These are phyloP conservation scores for Berberis thunbergii DNA, from an alignment of 164 flowering plant species.

Conservation along the genomic window DNA sequence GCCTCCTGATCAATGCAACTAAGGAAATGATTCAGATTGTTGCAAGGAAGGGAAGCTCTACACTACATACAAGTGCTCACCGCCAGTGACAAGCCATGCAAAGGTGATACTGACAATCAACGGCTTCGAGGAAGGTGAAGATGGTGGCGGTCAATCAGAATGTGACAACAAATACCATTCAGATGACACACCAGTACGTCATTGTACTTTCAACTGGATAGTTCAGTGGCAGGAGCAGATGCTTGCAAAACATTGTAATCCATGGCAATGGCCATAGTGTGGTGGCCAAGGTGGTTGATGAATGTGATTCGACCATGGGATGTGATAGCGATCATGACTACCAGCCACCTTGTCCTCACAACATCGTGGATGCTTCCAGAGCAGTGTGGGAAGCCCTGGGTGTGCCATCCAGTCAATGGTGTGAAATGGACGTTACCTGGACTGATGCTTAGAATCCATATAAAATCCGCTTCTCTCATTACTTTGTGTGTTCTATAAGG, in stretches of 20 bases:
- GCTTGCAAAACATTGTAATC: constrained; percentile 18
- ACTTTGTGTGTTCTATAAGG: too few species aligned
- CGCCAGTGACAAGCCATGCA: too few species aligned
- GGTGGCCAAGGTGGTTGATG: constrained; percentile 26
- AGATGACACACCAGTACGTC: not conserved
- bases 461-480: too few species aligned
- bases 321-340: constrained; percentile 7
- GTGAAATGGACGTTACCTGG: constrained; percentile 15
- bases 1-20: too few species aligned
- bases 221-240: constrained; percentile 4
- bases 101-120: too few species aligned
- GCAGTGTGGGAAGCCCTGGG: constrained; percentile 20
- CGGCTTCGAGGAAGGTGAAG: too few species aligned
- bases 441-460: constrained; percentile 15
- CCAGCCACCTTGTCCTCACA: constrained; percentile 17
- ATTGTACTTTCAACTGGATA: constrained; percentile 9
- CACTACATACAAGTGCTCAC: too few species aligned
- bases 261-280: constrained; percentile 18
- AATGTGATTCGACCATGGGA: constrained; percentile 26
- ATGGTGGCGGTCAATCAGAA: too few species aligned
- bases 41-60: too few species aligned
- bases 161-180: too few species aligned
- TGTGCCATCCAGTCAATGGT: constrained; percentile 13
- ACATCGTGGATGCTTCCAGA: constrained; percentile 20
- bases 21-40: too few species aligned